Percentiles rank a stretch among this genome's conserved stretches.
phyloP scores from a whole-genome alignment of 2,329 filamentous ascomycete genomes.

The Colletotrichum cordylinicola region DNA sequence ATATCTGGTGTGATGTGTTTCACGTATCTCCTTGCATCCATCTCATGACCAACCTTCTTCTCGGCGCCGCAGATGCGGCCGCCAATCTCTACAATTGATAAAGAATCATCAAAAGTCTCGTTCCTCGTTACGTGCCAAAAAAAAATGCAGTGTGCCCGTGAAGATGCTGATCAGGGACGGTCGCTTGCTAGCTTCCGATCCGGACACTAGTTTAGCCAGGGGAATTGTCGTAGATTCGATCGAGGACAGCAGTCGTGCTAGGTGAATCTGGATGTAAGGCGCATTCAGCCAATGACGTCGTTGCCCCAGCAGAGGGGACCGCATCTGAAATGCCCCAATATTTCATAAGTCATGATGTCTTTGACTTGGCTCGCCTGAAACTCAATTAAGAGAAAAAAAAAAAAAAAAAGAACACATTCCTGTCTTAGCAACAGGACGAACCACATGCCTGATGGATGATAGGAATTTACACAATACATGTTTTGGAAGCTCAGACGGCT shows the following conservation, averaged over 20 bases:
- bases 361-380: conserved; percentile 11
- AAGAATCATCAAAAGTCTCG: not conserved
- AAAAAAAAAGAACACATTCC: not conserved
- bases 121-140: not conserved
- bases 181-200: not conserved
- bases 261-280: not conserved
- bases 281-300: conserved; percentile 17
- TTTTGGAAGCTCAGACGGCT: not conserved
- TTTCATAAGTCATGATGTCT: conserved; percentile 23
- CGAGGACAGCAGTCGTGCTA: not conserved
- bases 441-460: not conserved
- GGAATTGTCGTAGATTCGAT: not conserved
- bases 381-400: not conserved
- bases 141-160: not conserved
- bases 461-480: not conserved
- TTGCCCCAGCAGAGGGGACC: not conserved
- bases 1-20: not conserved
- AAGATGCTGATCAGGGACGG: not conserved
- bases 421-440: not conserved
- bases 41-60: not conserved
- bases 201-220: not conserved
- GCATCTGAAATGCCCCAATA: not conserved
- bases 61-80: not conserved
- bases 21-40: not conserved
- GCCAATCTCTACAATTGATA: not conserved